Evolutionary conservation across 2,329 filamentous ascomycete species (phyloP), one percentile per base, ranked within the genome.

Genomic region (Colletotrichum falcatum): DNA sequence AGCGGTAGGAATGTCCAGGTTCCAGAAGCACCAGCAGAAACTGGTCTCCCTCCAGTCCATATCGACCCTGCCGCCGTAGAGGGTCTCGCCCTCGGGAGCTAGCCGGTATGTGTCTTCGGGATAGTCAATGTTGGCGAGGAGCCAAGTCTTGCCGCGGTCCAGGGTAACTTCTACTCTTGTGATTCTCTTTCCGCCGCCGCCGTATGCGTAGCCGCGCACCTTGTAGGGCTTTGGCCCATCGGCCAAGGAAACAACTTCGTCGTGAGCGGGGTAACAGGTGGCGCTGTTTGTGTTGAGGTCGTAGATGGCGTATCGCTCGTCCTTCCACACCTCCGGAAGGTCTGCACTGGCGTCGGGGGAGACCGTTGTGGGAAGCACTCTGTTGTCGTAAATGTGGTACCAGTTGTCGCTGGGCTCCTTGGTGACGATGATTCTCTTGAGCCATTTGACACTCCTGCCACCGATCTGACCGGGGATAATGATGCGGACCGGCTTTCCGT

Each of bases 1-100:
- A 0, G 84, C 77, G 0, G 92, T 79, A 0, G 88, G 80, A 26
- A 97, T 85, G 12, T 91, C 87, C 23, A 97, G 81, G 18, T 91
- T 89, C 94, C 94, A 98, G 81, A 97, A 96, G 78, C 92, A 97
- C 94, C 94, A 98, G 78, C 94, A 96, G 80, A 97, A 97, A 74
- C 87, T 92, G 2, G 88, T 89, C 78, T 97, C 94, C 44, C 94
- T 86, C 91, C 92, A 94, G 63, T 88, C 88, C 87, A 97, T 90
- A 77, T 97, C 94, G 5, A 97, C 79, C 56, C 85, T 88, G 2
- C 94, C 94, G 5, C 93, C 94, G 72, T 88, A 97, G 0, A 97
- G 82, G n/a, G 82, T 82, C 66, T 89, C 87, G 7, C 86, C 83
- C 16, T 87, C 90, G 49, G 86, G 87, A 1, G 84, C 84, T 2